Percentiles rank a stretch among this genome's conserved stretches.
These are phyloP conservation scores for Kluyveromyces wickerhamii DNA, from an alignment of 805 yeast species.

Conservation along the genomic window DNA sequence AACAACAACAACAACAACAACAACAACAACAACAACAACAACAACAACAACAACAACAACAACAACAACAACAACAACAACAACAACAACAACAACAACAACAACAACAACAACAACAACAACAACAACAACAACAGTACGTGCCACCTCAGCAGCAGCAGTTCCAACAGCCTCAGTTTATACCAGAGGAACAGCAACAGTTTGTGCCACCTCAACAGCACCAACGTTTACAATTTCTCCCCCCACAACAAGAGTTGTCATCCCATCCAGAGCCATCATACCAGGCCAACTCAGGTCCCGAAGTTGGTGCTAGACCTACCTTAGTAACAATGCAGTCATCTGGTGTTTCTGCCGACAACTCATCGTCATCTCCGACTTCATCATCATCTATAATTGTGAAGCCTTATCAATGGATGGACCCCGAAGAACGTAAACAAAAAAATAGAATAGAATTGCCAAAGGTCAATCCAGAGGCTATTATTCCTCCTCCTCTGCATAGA, in stretches of 20 bases:
- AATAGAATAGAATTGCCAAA: slow-evolving; percentile 9
- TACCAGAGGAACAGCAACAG: slow-evolving; percentile 5
- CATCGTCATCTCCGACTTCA: slow-evolving; percentile 1
- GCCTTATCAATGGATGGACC: slow-evolving; percentile 15
- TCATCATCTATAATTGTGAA: slow-evolving; percentile 7
- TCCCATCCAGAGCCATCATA: too few species aligned
- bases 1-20: slow-evolving; percentile 10
- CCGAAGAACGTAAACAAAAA: slow-evolving; percentile 10
- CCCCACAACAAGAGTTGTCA: neutral
- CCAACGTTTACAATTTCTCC: neutral
- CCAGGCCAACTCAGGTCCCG: neutral
- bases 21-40: slow-evolving; percentile 11
- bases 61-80: slow-evolving; percentile 6
- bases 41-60: slow-evolving; percentile 7
- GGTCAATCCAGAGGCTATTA: slow-evolving; percentile 11
- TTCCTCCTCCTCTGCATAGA: slow-evolving; percentile 27
- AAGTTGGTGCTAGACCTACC: neutral
- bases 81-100: slow-evolving; percentile 9
- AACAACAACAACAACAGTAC: slow-evolving; percentile 5
- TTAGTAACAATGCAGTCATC: neutral
- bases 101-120: slow-evolving; percentile 3
- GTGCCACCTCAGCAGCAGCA: slow-evolving; percentile 5
- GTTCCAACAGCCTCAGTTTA: slow-evolving; percentile 5
- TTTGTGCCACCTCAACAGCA: slow-evolving; percentile 1
- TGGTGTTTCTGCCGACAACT: slow-evolving; percentile 4